Evolutionary conservation across 257 asterid species (phyloP).

Genomic region (Linaria vulgaris): DNA sequence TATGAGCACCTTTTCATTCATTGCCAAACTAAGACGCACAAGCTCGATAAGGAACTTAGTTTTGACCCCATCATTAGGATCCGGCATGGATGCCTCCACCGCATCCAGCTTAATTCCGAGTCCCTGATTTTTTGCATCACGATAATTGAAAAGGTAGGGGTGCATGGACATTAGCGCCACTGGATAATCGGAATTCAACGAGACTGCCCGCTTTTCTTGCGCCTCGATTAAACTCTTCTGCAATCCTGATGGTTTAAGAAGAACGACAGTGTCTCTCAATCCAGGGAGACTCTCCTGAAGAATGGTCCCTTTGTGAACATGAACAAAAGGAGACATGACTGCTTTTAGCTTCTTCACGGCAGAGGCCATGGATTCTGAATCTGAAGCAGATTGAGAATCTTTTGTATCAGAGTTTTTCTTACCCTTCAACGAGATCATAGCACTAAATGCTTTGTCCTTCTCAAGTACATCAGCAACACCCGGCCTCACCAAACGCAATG

Average conservation of each 20-base stretch:
- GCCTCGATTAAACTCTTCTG: constrained; percentile 45
- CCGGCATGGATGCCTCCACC: constrained; percentile 28
- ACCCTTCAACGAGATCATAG: constrained; percentile 26
- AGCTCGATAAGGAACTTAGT: constrained; percentile 50
- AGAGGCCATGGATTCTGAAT: constrained; percentile 20
- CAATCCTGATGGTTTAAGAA: constrained; percentile 42
- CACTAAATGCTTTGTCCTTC: constrained; percentile 31
- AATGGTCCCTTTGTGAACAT: constrained; percentile 56
- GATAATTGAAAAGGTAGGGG: constrained; percentile 35
- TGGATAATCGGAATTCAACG: constrained; percentile 38
- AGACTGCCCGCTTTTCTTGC: constrained; percentile 18
- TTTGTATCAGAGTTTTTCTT: neutral
- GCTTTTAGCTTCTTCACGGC: constrained; percentile 39
- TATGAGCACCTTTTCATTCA: constrained; percentile 48
- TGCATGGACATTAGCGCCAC: constrained; percentile 49
- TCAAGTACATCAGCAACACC: constrained; percentile 37
- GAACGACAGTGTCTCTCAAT: constrained; percentile 45
- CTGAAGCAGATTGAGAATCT: constrained; percentile 6
- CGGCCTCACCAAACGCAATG: constrained; percentile 51
- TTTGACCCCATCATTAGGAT: constrained; percentile 43
- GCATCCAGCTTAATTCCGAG: constrained; percentile 25
- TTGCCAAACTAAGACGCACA: constrained; percentile 35
- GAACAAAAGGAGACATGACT: constrained; percentile 54
- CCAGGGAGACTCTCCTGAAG: constrained; percentile 56
- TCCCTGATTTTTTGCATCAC: constrained; percentile 17